These are phyloP conservation scores for Phyllosticta citriasiana DNA, from an alignment of 2,329 filamentous ascomycete genomes.

Conservation along the genomic window DNA sequence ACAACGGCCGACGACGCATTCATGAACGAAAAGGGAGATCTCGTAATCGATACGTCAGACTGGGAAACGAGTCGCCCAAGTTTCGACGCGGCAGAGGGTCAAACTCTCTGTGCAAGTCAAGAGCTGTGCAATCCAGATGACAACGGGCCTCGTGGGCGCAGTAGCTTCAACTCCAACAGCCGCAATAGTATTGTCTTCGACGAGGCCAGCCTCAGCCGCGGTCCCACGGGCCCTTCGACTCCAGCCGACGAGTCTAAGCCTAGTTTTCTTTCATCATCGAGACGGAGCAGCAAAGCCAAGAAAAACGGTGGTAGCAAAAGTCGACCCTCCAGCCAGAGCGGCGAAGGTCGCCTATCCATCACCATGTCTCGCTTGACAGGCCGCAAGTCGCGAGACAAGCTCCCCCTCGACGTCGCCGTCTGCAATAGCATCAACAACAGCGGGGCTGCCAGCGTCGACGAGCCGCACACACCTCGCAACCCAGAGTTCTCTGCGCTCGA, in stretches of 20 bases:
- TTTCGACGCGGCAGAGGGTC: slow-evolving; percentile 14
- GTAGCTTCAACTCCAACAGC: slow-evolving; percentile 27
- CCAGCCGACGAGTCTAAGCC: slow-evolving; percentile 32
- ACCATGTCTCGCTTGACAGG: slow-evolving; percentile 30
- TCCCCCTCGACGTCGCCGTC: slow-evolving; percentile 20
- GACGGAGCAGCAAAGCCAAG: slow-evolving; percentile 24
- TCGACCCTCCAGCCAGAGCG: slow-evolving; percentile 32
- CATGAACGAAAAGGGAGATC: slow-evolving; percentile 6
- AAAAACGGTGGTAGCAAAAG: slow-evolving; percentile 24
- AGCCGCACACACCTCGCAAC: background rate
- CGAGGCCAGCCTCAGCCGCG: slow-evolving; percentile 23
- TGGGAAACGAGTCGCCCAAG: slow-evolving; percentile 8
- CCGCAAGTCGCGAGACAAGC: slow-evolving; percentile 33
- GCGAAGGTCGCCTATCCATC: slow-evolving; percentile 32
- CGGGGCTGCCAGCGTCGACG: background rate
- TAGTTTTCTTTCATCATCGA: slow-evolving; percentile 23
- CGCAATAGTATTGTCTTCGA: slow-evolving; percentile 33
- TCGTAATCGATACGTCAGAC: slow-evolving; percentile 7
- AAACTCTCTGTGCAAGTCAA: background rate
- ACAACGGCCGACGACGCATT: slow-evolving; percentile 1
- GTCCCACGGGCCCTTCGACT: slow-evolving; percentile 29
- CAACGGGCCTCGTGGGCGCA: slow-evolving; percentile 20
- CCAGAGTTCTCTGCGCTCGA: background rate
- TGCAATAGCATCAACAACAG: slow-evolving; percentile 12
- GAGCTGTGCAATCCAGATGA: background rate